Evolutionary conservation across 108 stramenopile genomes (phyloP).

Genomic region (Nitzschia putrida): DNA sequence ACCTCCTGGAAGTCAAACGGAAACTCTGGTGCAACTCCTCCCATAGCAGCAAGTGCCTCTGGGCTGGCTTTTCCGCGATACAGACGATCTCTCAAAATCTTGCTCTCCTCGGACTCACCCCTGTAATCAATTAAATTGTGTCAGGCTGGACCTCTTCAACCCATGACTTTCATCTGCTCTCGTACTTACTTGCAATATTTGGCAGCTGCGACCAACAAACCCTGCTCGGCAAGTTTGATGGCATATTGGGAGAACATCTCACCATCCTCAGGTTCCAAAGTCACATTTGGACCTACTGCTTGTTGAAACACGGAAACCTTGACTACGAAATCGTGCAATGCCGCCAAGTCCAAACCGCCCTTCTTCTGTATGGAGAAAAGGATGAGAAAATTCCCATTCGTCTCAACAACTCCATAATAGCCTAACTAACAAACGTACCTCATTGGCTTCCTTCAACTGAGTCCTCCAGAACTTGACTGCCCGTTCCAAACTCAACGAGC

Average conservation of each 20-base stretch:
- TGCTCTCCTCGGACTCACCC: slow-evolving; percentile 56
- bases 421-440: too few relatives aligned
- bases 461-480: slow-evolving; percentile 84
- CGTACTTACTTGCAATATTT: slow-evolving; percentile 61
- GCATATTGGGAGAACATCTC: slow-evolving; percentile 86
- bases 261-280: slow-evolving; percentile 63
- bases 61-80: slow-evolving; percentile 65
- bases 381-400: background rate
- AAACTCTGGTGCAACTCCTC: slow-evolving; percentile 67
- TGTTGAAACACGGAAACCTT: slow-evolving; percentile 87
- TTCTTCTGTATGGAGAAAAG: slow-evolving; percentile 12
- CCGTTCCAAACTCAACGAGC: slow-evolving; percentile 85
- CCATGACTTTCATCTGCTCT: background rate
- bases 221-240: slow-evolving; percentile 87
- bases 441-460: slow-evolving; percentile 61
- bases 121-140: background rate
- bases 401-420: too few relatives aligned
- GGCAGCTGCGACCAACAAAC: slow-evolving; percentile 80
- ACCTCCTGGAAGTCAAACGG: slow-evolving; percentile 63
- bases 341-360: slow-evolving; percentile 56
- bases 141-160: background rate
- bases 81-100: slow-evolving; percentile 69
- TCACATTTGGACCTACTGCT: slow-evolving; percentile 54
- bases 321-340: slow-evolving; percentile 90
- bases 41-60: slow-evolving; percentile 63